Base-by-base conservation (phyloP, 202 grass and related monocot genomes). In the Dendrocalamus latiflorus region DNA sequence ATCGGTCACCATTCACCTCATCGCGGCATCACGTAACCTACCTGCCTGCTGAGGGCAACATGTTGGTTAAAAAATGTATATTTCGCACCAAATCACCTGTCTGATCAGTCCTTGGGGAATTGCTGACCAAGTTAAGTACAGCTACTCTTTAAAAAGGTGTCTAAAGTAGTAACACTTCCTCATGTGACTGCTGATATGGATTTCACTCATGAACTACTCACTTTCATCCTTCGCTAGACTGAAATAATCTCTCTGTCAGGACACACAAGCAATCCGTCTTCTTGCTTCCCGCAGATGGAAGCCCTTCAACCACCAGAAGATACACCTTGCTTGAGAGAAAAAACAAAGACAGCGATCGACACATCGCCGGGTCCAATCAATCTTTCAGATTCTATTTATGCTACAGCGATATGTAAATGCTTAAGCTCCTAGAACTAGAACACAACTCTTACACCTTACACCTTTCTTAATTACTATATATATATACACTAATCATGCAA, bases 241-340 rank as follows among this genome's bases (percentile, higher is more conserved):
- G 57, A 44, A 63, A 45, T 2, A 48, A 45, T 33, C 17, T 48
- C 42, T 28, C 2, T 25, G 45, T 12, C 28, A 21, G 8, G n/a
- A 8, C 47, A 17, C 22, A 14, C 16, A 44, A 44, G 10, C n/a
- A 54, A 54, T 5, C 47, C 4, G 14, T 65, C 21, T 16, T 17
- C 11, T 13, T 71, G 33, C 33, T 33, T 33, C 59, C 16, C 14
- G 86, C 48, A 49, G 26, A 89, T 81, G 38, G 64, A 15, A 85
- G 57, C 65, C 16, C 65, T 86, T 28, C 72, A 89, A 78, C 78
- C 3, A 86, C 48, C 79, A 61, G 53, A 57, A 51, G 65, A 44
- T 56, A 75, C 70, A 50, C 72, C 21, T 55, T 77, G 1, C 13
- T 64, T 48, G 18, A 82, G 20, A 43, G 7, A 68, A 62, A 13